Conservation (phyloP, 2,329 filamentous ascomycete genomes). For the Penicillium concentricum region DNA sequence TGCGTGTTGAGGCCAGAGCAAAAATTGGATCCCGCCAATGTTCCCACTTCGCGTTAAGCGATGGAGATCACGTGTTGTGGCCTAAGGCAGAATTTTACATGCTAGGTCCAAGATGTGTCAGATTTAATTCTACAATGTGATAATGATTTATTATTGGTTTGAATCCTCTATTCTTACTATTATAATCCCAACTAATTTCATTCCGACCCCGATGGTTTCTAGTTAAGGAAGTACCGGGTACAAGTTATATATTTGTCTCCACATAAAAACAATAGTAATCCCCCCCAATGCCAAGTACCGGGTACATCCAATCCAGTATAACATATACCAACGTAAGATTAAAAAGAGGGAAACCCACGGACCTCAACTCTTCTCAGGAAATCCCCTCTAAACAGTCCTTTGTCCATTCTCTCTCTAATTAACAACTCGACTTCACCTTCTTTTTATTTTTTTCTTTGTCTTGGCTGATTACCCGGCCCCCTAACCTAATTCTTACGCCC, state of each 20-base stretch:
- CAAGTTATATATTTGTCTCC: not conserved
- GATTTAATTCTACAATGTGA: not conserved
- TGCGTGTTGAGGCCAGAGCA: slow-evolving; percentile 31
- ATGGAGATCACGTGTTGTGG: slow-evolving; percentile 31
- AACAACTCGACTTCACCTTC: slow-evolving; percentile 1
- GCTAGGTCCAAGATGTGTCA: not conserved
- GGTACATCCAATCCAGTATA: slow-evolving; percentile 3
- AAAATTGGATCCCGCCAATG: slow-evolving; percentile 31
- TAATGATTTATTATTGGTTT: not conserved
- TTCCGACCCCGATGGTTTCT: not conserved
- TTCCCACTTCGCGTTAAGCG: slow-evolving; percentile 40
- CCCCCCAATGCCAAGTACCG: slow-evolving; percentile 1
- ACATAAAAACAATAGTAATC: not conserved
- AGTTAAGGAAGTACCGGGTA: not conserved
- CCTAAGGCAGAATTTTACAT: slow-evolving; percentile 12
- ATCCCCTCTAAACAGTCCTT: slow-evolving; percentile 1
- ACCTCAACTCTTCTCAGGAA: slow-evolving; percentile 7
- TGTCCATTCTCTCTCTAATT: slow-evolving; percentile 8
- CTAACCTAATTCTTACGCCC: slow-evolving; percentile 8
- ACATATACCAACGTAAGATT: not conserved
- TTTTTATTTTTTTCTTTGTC: not conserved
- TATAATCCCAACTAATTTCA: slow-evolving; percentile 3
- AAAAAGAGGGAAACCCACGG: slow-evolving; percentile 7
- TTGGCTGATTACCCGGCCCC: slow-evolving; percentile 7
- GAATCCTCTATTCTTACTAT: too few relatives aligned